A percentile compares a stretch with the other conserved stretches of the same genome.
Evolutionary conservation across 2,329 filamentous ascomycete species (phyloP).

Genomic region (Cladophialophora yegresii): DNA sequence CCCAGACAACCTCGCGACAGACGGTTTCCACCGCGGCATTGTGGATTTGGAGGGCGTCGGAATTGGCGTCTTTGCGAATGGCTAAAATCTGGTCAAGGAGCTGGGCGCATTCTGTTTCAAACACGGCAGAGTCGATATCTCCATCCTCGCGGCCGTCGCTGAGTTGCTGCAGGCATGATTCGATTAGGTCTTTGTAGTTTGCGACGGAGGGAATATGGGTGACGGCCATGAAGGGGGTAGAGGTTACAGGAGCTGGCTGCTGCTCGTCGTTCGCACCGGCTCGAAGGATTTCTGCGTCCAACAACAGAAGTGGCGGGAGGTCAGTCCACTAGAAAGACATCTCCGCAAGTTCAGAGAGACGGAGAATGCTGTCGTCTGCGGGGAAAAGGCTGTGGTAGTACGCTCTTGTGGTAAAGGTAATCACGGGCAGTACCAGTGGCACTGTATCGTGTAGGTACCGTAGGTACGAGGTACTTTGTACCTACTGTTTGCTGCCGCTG

Average conservation of each 20-base stretch:
- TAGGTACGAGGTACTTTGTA: no score
- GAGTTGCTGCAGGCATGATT: constrained; percentile 20
- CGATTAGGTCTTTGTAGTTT: constrained; percentile 30
- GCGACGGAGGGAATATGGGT: constrained; percentile 29
- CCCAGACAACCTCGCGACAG: constrained; percentile 76
- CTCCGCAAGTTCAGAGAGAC: background rate
- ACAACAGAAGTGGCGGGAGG: background rate
- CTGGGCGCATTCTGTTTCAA: constrained; percentile 31
- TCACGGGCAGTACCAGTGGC: background rate
- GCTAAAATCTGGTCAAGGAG: constrained; percentile 28
- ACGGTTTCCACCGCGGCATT: constrained; percentile 80
- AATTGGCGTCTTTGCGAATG: constrained; percentile 13
- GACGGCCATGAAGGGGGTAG: constrained; percentile 26
- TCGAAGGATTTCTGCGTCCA: no score
- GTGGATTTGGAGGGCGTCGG: constrained; percentile 53
- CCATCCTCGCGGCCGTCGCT: constrained; percentile 21
- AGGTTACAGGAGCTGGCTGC: background rate
- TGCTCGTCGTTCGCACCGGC: constrained; percentile 3
- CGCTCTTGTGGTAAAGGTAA: background rate
- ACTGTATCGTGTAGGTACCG: background rate
- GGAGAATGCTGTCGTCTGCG: background rate
- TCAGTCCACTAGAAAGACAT: constrained; percentile 6
- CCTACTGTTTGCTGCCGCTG: no score
- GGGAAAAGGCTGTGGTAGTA: background rate
- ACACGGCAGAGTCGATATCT: constrained; percentile 21